Conservation (phyloP, 176 grass and related monocot genomes). For the Puccinellia tenuiflora region DNA sequence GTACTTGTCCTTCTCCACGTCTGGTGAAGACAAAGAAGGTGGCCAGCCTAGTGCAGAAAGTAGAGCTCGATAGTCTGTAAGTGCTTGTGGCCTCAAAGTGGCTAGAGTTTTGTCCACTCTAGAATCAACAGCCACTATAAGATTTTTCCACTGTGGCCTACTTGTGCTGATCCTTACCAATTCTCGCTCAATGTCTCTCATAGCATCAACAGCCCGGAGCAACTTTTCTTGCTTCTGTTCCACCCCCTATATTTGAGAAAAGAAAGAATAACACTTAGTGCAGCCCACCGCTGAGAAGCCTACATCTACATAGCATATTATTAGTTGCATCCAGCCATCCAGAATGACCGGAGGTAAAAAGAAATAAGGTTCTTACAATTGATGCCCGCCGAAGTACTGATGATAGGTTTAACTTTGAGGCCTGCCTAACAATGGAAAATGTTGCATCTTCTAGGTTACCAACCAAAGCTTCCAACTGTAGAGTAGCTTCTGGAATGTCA, state of each 20-base stretch:
- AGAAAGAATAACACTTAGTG: background rate
- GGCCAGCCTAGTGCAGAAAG: slow-evolving; percentile 84
- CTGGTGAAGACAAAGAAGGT: slow-evolving; percentile 59
- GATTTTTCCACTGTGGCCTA: slow-evolving; percentile 65
- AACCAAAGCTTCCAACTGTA: slow-evolving; percentile 92
- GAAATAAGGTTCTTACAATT: slow-evolving; percentile 30
- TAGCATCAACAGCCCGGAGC: slow-evolving; percentile 47
- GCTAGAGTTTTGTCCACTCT: slow-evolving; percentile 81
- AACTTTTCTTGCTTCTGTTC: slow-evolving; percentile 63
- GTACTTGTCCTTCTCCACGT: slow-evolving; percentile 41
- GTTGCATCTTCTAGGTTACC: slow-evolving; percentile 88
- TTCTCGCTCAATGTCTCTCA: slow-evolving; percentile 69
- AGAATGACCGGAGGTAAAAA: background rate
- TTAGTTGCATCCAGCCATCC: background rate
- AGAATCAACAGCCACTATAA: slow-evolving; percentile 77
- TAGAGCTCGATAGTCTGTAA: slow-evolving; percentile 74
- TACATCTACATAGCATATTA: background rate
- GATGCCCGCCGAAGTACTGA: slow-evolving; percentile 24
- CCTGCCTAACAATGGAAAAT: slow-evolving; percentile 59
- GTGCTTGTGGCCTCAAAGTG: slow-evolving; percentile 78
- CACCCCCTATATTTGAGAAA: slow-evolving; percentile 40
- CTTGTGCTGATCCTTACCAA: slow-evolving; percentile 39
- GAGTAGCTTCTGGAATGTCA: slow-evolving; percentile 78
- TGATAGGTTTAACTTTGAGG: slow-evolving; percentile 45
- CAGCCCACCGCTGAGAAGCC: background rate